Percentiles rank a stretch among this genome's conserved stretches.
Evolutionary conservation across 139 green algal genomes (phyloP).

Genomic region (Chlorella ohadii): DNA sequence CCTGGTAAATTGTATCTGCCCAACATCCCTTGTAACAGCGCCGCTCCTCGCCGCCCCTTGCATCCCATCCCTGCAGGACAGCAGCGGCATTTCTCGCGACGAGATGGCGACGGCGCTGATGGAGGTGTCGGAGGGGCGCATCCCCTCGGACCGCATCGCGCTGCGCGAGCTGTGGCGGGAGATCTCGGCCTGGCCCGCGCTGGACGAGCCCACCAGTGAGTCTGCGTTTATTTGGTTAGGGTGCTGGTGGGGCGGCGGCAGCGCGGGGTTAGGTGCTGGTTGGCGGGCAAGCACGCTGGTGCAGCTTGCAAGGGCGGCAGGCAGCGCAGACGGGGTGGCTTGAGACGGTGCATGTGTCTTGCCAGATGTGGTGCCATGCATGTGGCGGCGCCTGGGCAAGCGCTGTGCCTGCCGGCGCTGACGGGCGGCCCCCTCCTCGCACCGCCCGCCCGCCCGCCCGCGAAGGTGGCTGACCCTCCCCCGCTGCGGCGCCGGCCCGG

Average conservation of each 20-base stretch:
- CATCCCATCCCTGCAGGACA: conserved; percentile 59
- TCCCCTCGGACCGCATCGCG: conserved; percentile 88
- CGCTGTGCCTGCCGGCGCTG: not conserved
- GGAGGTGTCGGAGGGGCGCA: conserved; percentile 78
- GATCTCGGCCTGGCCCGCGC: conserved; percentile 78
- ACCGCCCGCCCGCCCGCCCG: not conserved
- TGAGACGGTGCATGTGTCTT: no score
- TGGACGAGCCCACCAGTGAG: conserved; percentile 34
- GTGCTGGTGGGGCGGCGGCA: not conserved
- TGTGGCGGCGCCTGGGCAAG: no score
- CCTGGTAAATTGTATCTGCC: no score
- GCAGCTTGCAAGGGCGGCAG: no score
- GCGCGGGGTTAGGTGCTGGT: not conserved
- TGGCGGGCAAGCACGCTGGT: not conserved
- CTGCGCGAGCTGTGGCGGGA: conserved; percentile 85
- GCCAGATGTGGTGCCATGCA: no score
- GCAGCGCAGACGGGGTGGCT: no score
- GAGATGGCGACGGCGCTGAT: conserved; percentile 87
- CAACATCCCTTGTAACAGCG: no score
- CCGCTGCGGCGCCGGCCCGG: not conserved
- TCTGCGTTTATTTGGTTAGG: no score
- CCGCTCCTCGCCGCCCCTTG: no score
- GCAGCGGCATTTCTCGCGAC: conserved; percentile 81
- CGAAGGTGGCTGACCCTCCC: conserved; percentile 28
- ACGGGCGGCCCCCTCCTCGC: not conserved